phyloP scores from a whole-genome alignment of 2,329 filamentous ascomycete species.

The Byssochlamys sp. region DNA sequence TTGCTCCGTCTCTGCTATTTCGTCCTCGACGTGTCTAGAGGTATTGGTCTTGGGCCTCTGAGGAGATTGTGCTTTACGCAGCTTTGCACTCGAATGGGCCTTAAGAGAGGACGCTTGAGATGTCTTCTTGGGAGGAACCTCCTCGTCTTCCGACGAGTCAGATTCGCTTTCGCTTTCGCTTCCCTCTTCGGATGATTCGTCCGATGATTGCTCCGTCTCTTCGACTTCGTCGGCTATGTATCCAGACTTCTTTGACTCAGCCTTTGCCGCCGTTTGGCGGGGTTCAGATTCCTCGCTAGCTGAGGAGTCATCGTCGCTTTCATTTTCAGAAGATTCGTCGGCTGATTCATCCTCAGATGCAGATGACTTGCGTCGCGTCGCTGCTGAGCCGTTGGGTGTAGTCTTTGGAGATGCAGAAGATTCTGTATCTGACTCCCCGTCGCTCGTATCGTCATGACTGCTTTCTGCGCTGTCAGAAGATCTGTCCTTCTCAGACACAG shows the following conservation, averaged over 20 bases:
- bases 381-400: neutral
- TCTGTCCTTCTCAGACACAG: neutral
- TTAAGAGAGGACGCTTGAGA: neutral
- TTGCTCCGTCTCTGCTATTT: constrained; percentile 1
- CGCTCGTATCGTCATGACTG: neutral
- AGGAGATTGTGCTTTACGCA: neutral
- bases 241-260: neutral
- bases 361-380: neutral
- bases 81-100: neutral
- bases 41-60: neutral
- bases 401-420: neutral
- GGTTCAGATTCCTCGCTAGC: neutral
- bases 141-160: neutral
- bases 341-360: neutral
- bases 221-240: neutral
- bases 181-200: constrained; percentile 1
- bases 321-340: neutral
- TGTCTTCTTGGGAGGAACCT: neutral
- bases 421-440: neutral
- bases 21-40: neutral
- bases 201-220: neutral
- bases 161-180: constrained; percentile 4
- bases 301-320: neutral
- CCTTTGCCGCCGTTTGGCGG: neutral
- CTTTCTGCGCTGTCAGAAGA: neutral